Evolutionary conservation across 1,284 basidiomycete genomes (phyloP).

Genomic region (Ganoderma lingzhi): DNA sequence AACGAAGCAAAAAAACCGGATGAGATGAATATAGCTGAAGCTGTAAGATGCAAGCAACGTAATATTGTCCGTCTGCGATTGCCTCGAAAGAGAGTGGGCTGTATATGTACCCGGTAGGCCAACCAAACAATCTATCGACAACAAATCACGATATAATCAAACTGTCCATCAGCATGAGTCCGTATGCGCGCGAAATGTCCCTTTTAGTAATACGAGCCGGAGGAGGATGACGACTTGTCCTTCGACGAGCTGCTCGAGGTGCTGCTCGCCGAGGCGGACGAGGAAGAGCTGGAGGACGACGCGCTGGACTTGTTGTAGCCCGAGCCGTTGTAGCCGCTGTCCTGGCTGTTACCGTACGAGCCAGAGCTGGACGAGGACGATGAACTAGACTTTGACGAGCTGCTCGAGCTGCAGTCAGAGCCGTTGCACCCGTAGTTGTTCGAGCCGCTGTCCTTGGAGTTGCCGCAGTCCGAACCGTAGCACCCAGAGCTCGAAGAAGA

Average conservation of each 20-base stretch:
- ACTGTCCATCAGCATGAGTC: conserved; percentile 34
- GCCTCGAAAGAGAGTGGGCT: conserved; percentile 16
- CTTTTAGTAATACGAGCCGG: conserved; percentile 28
- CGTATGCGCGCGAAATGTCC: conserved; percentile 29
- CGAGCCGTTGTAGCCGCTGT: conserved; percentile 4
- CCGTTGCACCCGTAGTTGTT: conserved; percentile 1
- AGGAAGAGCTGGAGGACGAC: conserved; percentile 7
- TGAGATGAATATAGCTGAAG: conserved; percentile 28
- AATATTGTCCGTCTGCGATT: conserved; percentile 29
- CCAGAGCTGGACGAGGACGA: conserved; percentile 10
- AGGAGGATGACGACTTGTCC: conserved; percentile 11
- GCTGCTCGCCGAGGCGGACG: conserved; percentile 10
- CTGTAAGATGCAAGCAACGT: conserved; percentile 30
- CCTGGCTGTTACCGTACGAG: not conserved
- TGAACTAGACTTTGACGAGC: not conserved
- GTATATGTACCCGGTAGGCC: conserved; percentile 15
- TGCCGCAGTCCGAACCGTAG: conserved; percentile 15
- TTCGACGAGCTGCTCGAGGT: conserved; percentile 9
- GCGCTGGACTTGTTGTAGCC: conserved; percentile 8
- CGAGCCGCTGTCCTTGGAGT: conserved; percentile 7
- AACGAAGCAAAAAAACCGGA: conserved; percentile 18
- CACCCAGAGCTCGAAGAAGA: conserved; percentile 10
- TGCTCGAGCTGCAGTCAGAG: conserved; percentile 8
- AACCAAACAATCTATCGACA: conserved; percentile 25
- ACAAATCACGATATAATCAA: conserved; percentile 29